phyloP scores from a whole-genome alignment of 768 basidiomycete genomes.

The Termitomyces sp. region DNA sequence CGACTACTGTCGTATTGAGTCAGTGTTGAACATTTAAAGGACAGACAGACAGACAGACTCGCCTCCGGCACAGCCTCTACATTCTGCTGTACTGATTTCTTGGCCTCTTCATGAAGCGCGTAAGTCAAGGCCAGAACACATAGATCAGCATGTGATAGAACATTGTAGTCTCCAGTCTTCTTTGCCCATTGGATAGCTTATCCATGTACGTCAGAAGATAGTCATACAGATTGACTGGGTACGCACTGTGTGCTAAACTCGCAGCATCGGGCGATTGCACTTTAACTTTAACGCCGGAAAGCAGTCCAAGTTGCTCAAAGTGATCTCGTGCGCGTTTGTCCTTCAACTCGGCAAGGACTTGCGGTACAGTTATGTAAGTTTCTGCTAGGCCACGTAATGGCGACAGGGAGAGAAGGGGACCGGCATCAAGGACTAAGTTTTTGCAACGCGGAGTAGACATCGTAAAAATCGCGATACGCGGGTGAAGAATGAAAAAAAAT shows the following conservation, averaged over 20 bases:
- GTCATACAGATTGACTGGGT: background rate
- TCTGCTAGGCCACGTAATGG: slow-evolving; percentile 87
- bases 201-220: background rate
- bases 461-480: slow-evolving; percentile 4
- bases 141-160: slow-evolving; percentile 87
- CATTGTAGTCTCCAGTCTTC: slow-evolving; percentile 94
- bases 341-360: slow-evolving; percentile 85
- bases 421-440: slow-evolving; percentile 88
- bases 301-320: slow-evolving; percentile 70
- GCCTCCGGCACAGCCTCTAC: slow-evolving; percentile 20
- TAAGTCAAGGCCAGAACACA: slow-evolving; percentile 87
- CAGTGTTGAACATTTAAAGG: slow-evolving; percentile 5
- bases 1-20: slow-evolving; percentile 28
- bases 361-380: slow-evolving; percentile 82
- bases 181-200: slow-evolving; percentile 88
- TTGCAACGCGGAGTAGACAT: slow-evolving; percentile 47
- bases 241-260: slow-evolving; percentile 60
- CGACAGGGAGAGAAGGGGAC: slow-evolving; percentile 83
- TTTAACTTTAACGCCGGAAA: slow-evolving; percentile 70
- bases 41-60: slow-evolving; percentile 8
- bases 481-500: slow-evolving; percentile 13
- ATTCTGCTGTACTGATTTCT: slow-evolving; percentile 24
- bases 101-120: slow-evolving; percentile 58
- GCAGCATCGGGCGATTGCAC: slow-evolving; percentile 65
- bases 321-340: slow-evolving; percentile 86